Evolutionary conservation across 2,329 filamentous ascomycete genomes (phyloP), one percentile per base, ranked within the genome.

Genomic region (Tetracladium maxilliforme): DNA sequence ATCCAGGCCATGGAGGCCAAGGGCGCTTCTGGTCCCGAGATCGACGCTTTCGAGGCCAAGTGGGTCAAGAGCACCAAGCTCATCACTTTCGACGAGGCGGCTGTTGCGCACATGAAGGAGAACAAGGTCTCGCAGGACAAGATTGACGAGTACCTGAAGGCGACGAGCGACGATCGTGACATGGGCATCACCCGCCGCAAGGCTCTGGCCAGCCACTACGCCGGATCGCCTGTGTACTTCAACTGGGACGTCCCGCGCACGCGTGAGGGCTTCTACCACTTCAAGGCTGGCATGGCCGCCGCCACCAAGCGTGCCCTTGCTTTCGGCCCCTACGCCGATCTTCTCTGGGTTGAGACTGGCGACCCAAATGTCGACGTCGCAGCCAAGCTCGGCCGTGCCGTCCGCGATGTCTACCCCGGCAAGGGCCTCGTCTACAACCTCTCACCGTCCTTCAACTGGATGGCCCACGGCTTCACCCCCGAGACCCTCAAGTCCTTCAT

Each of bases 391-490:
- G 81, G 80, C 9, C 64, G 67, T 8, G 69, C 83, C 22, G 90
- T 98, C 32, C 71, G 79, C 27, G 52, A 58, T 1, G 58, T 54
- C 4, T 61, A 70, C 40, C 82, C 84, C 0, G 72, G 70, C 32
- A 95, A 95, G 65, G 79, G 81, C 18, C 67, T 98, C 14, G 87
- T 95, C 1, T 98, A 98, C 58, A 98, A 98, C 56, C 67, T 98
- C 3, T 86, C 77, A 5, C 90, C 90, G 2, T 92, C 82, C 7
- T 98, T 98, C 66, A 95, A 98, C 62, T 98, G 90, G 90, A 90
- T 92, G 71, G 73, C 73, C 8, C 86, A 95, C 47, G 90, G 87
- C 16, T 98, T 95, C 54, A 76, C 69, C 4, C 72, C 84, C 34
- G 73, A 71, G 32, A 76, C 77, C 6, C 64, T 98, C 28, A 83